Conservation (phyloP, 495 filamentous ascomycete species). For the Chaetomidium leptoderma region DNA sequence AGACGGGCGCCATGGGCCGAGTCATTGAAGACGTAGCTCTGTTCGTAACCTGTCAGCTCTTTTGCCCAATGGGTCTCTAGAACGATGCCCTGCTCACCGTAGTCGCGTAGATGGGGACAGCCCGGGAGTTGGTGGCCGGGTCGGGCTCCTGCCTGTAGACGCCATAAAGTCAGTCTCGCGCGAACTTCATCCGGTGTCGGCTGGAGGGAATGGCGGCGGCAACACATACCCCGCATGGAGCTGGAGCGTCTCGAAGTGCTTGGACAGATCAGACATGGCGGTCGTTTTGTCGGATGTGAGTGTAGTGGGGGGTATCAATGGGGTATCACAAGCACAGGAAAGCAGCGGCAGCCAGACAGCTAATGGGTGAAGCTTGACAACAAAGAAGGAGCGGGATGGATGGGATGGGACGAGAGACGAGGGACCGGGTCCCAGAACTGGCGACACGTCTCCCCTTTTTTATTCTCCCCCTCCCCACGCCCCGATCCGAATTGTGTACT, state of each 20-base stretch:
- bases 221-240: conserved; percentile 81
- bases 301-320: too few species aligned
- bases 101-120: conserved; percentile 94
- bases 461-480: conserved; percentile 2
- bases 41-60: conserved; percentile 10
- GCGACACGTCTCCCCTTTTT: conserved; percentile 6
- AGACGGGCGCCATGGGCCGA: conserved; percentile 93
- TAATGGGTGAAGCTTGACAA: background rate
- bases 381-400: conserved; percentile 10
- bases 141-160: conserved; percentile 78
- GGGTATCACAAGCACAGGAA: conserved; percentile 10
- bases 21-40: conserved; percentile 95
- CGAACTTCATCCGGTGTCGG: conserved; percentile 5
- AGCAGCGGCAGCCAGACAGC: background rate
- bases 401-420: background rate
- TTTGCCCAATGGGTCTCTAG: background rate
- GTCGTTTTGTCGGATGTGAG: background rate
- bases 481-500: background rate
- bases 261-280: conserved; percentile 40
- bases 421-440: background rate
- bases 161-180: conserved; percentile 17
- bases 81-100: conserved; percentile 53
- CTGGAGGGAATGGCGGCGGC: background rate
- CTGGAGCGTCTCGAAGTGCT: conserved; percentile 88
- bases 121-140: conserved; percentile 79